Percentiles rank a stretch among this genome's conserved stretches.
Evolutionary conservation across 192 early-diverging fungal species (phyloP).

Genomic region (Funneliformis geosporum): DNA sequence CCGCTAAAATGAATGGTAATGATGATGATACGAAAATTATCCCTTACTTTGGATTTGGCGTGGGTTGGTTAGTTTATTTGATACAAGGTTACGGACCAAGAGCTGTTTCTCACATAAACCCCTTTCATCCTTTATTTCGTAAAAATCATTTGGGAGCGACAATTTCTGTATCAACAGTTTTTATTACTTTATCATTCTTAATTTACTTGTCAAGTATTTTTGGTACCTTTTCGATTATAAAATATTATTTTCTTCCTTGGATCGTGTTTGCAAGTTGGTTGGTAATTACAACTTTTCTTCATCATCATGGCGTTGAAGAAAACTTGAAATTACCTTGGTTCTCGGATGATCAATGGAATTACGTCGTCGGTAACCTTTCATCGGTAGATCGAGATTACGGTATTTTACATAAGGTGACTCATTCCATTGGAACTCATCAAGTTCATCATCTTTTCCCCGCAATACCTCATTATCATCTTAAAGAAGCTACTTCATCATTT

Average conservation of each 20-base stretch:
- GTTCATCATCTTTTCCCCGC: slow-evolving; percentile 15
- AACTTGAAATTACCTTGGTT: slow-evolving; percentile 18
- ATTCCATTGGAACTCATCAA: slow-evolving; percentile 23
- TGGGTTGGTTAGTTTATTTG: slow-evolving; percentile 11
- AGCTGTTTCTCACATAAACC: slow-evolving; percentile 9
- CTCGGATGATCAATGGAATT: slow-evolving; percentile 6
- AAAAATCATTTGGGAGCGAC: background rate
- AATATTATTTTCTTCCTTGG: slow-evolving; percentile 23
- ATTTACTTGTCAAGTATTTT: background rate
- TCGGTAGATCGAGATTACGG: slow-evolving; percentile 15
- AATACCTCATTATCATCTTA: slow-evolving; percentile 26
- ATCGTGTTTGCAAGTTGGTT: slow-evolving; percentile 5
- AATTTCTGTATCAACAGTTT: background rate
- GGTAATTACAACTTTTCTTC: slow-evolving; percentile 17
- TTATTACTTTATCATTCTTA: background rate
- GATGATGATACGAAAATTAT: background rate
- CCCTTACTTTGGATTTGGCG: slow-evolving; percentile 5
- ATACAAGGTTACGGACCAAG: slow-evolving; percentile 6
- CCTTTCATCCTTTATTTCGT: background rate
- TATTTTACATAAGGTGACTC: background rate
- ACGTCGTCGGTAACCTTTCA: slow-evolving; percentile 19
- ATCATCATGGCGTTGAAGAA: slow-evolving; percentile 17
- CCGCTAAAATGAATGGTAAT: background rate
- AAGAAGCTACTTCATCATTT: background rate
- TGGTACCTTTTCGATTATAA: background rate